Conservation (phyloP, 2,329 filamentous ascomycete genomes). For the Pseudopyricularia cyperi region DNA sequence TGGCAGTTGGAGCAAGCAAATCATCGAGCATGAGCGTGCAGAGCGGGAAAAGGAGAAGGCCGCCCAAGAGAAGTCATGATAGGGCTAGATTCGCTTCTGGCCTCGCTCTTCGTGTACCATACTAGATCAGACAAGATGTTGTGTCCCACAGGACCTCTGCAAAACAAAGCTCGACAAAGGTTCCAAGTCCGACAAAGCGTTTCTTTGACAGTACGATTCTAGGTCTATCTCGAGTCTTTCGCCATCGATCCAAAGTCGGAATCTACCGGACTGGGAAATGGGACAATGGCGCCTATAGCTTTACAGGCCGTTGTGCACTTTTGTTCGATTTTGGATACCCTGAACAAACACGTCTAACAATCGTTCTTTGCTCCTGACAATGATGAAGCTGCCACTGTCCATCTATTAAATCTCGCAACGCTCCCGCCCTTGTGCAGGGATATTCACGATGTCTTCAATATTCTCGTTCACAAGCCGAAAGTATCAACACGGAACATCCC, state of each 20-base stretch:
- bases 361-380: no score
- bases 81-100: no score
- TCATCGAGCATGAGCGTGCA: constrained; percentile 29
- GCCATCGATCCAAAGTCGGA: not conserved
- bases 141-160: not conserved
- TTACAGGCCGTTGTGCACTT: no score
- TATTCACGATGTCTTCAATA: no score
- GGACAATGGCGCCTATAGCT: not conserved
- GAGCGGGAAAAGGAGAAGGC: constrained; percentile 15
- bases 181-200: not conserved
- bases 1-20: constrained; percentile 29
- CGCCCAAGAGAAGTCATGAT: constrained; percentile 5
- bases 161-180: not conserved
- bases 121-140: not conserved
- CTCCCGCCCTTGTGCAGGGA: no score
- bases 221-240: not conserved
- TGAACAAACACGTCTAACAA: no score
- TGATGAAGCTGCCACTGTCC: no score
- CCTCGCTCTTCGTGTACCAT: not conserved
- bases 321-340: no score
- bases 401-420: no score
- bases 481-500: no score
- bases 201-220: not conserved
- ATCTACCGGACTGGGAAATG: not conserved
- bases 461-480: no score